Base-by-base conservation (phyloP, 495 filamentous ascomycete species). In the Viridothelium virens region DNA sequence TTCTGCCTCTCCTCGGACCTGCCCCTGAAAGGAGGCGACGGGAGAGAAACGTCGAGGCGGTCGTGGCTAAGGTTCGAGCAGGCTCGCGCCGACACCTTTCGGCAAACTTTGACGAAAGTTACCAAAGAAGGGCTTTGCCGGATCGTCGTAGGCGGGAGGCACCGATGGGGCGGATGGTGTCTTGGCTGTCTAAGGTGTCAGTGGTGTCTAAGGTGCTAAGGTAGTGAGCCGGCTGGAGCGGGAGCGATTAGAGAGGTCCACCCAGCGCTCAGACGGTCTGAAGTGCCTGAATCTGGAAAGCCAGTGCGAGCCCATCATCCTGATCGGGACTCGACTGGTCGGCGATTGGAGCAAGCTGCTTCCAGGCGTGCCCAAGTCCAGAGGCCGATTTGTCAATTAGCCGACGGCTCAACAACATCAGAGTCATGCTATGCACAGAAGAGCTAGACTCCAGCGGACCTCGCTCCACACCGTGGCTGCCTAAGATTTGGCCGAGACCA, bases 301-400 rank as follows among this genome's bases (percentile, higher is more conserved):
- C 25, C 5, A 6, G 18, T 14, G 53, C 9, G 6, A 0, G 53
- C 4, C 25, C 4, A 18, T 36, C 53, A 14, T 59, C 53, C 53
- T 3, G 31, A 59, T 59, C n/a, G 25, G 53, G 53, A 4, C 7
- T 33, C 53, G 7, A 10, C 53, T 53, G 5, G 5, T 11, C 5
- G 12, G 31, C 2, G 53, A 59, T 59, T 59, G 25, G 53, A 10
- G 25, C 31, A 18, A 31, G 6, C n/a, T 10, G 53, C 5, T 14
- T 18, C 36, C 11, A 3, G 7, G 18, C 53, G 5, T n/a, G 6
- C 31, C 48, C 11, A 53, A 53, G 12, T 25, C 48, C 18, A 18
- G 11, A 18, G 48, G 53, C 53, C 53, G 3, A 59, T 59, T 59
- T 59, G 53, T 59, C 53, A 59, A 59, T 59, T 59, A 59, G 36